Evolutionary conservation across 169 alveolate species (phyloP), one percentile per base, ranked within the genome.

Genomic region (Babesia divergens): DNA sequence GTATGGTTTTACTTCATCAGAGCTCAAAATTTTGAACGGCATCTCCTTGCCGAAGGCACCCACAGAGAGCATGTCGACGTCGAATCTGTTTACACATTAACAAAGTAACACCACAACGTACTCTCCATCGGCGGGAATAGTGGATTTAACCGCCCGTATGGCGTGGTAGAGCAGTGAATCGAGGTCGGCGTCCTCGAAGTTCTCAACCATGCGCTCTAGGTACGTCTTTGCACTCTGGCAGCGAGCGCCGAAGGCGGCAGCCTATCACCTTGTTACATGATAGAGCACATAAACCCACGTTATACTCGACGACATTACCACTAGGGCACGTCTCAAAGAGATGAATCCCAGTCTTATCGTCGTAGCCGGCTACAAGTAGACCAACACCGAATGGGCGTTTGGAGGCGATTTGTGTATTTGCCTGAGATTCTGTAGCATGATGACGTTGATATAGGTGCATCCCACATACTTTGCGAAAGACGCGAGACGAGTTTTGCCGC

Each of bases 381-480:
- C 99, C 99, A 54, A 96, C 99, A 37, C 99, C 99, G 90, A 94
- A 96, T 6, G 99, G 99, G 66, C 99, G 90, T 84, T 95, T 96
- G n/a, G 96, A 93, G 60, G 94, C 89, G 51, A 92, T 90, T 56
- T 93, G 97, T 24, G 99, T 97, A 89, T 95, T 96, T 58, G 89
- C 86, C 67, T 97, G 97, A 26, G 98, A 94, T 70, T 96, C 95
- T 91, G 84, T 44, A 7, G 53, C 24, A 11, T 31, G 20, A 50
- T 40, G 16, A 26, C n/a, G n/a, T 26, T 42, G 14, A 20, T 29
- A 18, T 35, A 8, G 20, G 18, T 24, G 38, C 16, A 4, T 8
- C 11, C 13, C 3, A 46, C 84, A 56, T 76, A 92, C 96, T 95
- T 82, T 95, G 97, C 8, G 97, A 96, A 38, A 97, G 91, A 75